A percentile compares a stretch with the other conserved stretches of the same genome.
phyloP scores from a whole-genome alignment of 306 rosid species.

The Begonia loranthoides region DNA sequence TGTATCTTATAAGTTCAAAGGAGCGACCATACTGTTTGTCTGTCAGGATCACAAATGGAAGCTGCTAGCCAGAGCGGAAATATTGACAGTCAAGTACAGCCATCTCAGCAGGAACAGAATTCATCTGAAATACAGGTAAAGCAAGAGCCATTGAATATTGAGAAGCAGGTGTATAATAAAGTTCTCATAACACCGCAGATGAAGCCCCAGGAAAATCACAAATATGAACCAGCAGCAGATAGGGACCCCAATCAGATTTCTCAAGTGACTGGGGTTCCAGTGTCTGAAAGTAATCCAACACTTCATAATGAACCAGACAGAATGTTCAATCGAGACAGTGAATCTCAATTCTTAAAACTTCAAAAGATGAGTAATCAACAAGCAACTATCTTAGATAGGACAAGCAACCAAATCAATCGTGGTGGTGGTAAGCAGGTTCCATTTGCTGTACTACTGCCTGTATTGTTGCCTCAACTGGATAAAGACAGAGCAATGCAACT shows the following conservation, averaged over 20 bases:
- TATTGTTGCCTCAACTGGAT: conserved; percentile 68
- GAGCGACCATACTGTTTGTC: conserved; percentile 40
- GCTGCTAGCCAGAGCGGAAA: conserved; percentile 26
- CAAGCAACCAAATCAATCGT: conserved; percentile 39
- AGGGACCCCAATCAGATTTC: conserved; percentile 41
- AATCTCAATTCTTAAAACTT: conserved; percentile 69
- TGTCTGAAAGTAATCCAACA: conserved; percentile 34
- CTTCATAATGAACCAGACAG: conserved; percentile 32
- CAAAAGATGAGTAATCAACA: conserved; percentile 95
- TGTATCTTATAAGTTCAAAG: conserved; percentile 13
- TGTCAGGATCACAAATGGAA: conserved; percentile 32
- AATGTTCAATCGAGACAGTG: conserved; percentile 31
- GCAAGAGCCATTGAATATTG: conserved; percentile 30
- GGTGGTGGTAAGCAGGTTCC: conserved; percentile 60
- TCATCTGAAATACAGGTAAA: conserved; percentile 44
- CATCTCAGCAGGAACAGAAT: conserved; percentile 39
- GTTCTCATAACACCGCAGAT: conserved; percentile 29
- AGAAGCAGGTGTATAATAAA: conserved; percentile 32
- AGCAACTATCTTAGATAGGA: conserved; percentile 46
- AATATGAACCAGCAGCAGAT: conserved; percentile 25
- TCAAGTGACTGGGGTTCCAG: conserved; percentile 30
- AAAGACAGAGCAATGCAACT: conserved; percentile 79
- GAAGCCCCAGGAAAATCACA: conserved; percentile 41
- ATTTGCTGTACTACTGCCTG: conserved; percentile 64
- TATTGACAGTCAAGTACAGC: conserved; percentile 36